These are phyloP conservation scores for Sugiyamaella novakii DNA, from an alignment of 1,139 yeast species.

Conservation along the genomic window DNA sequence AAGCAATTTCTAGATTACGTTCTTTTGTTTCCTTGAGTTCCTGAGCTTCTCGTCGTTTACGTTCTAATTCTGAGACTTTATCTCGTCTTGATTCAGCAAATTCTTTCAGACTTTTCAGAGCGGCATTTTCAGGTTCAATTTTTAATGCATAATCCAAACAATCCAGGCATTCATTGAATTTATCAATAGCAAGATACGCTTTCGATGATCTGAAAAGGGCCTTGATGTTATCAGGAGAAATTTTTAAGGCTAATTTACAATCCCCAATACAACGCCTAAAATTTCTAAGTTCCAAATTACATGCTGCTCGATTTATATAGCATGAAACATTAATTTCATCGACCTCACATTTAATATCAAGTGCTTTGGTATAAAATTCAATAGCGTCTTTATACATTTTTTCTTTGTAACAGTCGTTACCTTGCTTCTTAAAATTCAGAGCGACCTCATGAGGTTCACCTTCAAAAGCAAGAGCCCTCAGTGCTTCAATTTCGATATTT, in stretches of 20 bases:
- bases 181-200: constrained; percentile 71
- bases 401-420: constrained; percentile 78
- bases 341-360: constrained; percentile 59
- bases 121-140: constrained; percentile 60
- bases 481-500: constrained; percentile 77
- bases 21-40: constrained; percentile 37
- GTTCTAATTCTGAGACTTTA: constrained; percentile 32
- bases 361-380: constrained; percentile 75
- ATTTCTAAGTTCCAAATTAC: constrained; percentile 75
- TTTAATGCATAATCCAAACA: constrained; percentile 62
- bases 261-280: constrained; percentile 86
- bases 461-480: constrained; percentile 88
- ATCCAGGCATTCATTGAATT: constrained; percentile 70
- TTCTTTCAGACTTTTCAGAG: constrained; percentile 44
- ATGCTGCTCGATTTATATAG: constrained; percentile 83
- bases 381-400: constrained; percentile 77
- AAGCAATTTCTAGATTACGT: constrained; percentile 45
- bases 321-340: constrained; percentile 61
- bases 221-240: constrained; percentile 72
- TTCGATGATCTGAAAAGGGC: constrained; percentile 84
- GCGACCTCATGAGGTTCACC: constrained; percentile 96
- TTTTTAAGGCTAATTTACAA: constrained; percentile 67
- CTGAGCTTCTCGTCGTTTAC: constrained; percentile 42
- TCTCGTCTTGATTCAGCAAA: constrained; percentile 41
- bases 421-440: constrained; percentile 85